Percentiles rank a stretch among this genome's conserved stretches.
Conservation (phyloP, 2,329 filamentous ascomycete species). For the Sarocladium kiliense region DNA sequence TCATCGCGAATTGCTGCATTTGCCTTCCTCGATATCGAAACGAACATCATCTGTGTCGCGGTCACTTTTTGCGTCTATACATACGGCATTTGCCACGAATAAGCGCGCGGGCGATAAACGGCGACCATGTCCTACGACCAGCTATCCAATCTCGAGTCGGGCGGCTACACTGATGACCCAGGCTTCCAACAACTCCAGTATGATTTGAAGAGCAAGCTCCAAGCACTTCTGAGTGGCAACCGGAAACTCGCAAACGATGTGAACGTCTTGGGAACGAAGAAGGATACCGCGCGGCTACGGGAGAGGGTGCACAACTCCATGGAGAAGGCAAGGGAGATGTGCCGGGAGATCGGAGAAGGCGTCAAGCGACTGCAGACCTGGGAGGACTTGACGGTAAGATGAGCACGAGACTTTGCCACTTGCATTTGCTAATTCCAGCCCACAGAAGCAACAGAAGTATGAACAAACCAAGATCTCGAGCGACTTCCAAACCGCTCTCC, state of each 20-base stretch:
- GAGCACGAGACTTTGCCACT: background rate
- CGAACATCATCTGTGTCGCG: background rate
- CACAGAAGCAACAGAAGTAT: constrained; percentile 88
- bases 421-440: background rate
- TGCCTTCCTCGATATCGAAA: background rate
- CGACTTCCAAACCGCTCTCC: constrained; percentile 83
- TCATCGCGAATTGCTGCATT: background rate
- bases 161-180: constrained; percentile 87
- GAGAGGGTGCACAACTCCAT: constrained; percentile 85
- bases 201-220: constrained; percentile 80
- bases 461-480: constrained; percentile 91
- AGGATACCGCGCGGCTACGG: constrained; percentile 84
- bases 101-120: background rate
- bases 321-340: constrained; percentile 78
- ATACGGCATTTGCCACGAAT: background rate
- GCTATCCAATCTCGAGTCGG: constrained; percentile 76
- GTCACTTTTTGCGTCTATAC: background rate
- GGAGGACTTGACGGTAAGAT: constrained; percentile 73
- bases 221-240: constrained; percentile 83
- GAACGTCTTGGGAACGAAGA: constrained; percentile 77
- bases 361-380: constrained; percentile 87
- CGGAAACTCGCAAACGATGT: constrained; percentile 80
- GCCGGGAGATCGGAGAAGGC: constrained; percentile 89
- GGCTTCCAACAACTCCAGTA: constrained; percentile 82
- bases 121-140: constrained; percentile 83